Evolutionary conservation across 148 eudicot genomes (phyloP).

Genomic region (Chenopodium berlandieri): DNA sequence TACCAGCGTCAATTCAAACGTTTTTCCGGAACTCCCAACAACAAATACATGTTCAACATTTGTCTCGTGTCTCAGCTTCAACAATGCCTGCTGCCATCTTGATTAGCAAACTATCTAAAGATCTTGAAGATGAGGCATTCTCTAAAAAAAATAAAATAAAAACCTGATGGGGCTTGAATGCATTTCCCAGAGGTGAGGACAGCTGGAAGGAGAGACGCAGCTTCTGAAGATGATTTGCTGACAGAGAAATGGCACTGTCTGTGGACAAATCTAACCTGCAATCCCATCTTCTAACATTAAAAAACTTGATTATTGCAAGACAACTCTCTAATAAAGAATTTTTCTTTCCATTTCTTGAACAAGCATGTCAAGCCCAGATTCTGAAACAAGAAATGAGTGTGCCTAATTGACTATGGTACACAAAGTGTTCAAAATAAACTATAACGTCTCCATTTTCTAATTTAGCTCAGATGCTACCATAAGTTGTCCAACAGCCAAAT

Average conservation of each 20-base stretch:
- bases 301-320: background rate
- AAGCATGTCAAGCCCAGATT: background rate
- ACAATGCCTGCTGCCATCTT: constrained; percentile 57
- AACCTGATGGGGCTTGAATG: constrained; percentile 95
- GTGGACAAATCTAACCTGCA: constrained; percentile 70
- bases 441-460: background rate
- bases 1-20: constrained; percentile 64
- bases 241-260: constrained; percentile 56
- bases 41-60: constrained; percentile 84
- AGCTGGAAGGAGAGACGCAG: constrained; percentile 71
- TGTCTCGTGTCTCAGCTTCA: constrained; percentile 78
- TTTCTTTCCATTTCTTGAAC: background rate
- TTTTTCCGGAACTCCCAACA: constrained; percentile 60
- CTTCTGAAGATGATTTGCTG: constrained; percentile 95
- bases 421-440: background rate
- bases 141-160: background rate
- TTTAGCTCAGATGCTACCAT: background rate
- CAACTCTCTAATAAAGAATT: background rate
- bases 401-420: background rate
- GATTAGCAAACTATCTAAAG: constrained; percentile 15
- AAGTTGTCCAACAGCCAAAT: background rate
- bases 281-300: background rate
- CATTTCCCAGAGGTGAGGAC: constrained; percentile 62
- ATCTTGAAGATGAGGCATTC: background rate
- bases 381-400: background rate